Percentiles rank a stretch among this genome's conserved stretches.
Evolutionary conservation across 768 basidiomycete species (phyloP).

Genomic region (Leccinum uliginosum): DNA sequence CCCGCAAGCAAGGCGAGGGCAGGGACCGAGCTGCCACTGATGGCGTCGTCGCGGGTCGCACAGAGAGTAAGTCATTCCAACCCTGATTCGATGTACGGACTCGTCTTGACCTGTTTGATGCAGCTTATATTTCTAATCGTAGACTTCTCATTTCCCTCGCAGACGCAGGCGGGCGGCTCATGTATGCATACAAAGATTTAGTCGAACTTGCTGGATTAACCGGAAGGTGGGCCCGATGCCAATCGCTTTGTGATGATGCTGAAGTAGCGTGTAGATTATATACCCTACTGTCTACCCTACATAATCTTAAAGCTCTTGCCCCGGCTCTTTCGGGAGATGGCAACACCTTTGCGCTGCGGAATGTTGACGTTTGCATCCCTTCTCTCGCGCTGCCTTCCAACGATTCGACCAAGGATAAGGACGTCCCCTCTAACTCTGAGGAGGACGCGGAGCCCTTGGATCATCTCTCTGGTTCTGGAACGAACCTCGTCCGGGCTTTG

Average conservation of each 20-base stretch:
- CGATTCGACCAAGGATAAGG: slow-evolving; percentile 1
- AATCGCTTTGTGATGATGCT: background rate
- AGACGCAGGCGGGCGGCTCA: slow-evolving; percentile 90
- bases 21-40: slow-evolving; percentile 14
- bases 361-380: slow-evolving; percentile 73
- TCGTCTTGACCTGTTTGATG: background rate
- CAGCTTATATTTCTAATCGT: slow-evolving; percentile 90
- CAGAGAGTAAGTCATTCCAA: slow-evolving; percentile 38
- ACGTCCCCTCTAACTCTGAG: slow-evolving; percentile 1
- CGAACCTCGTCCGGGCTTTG: slow-evolving; percentile 64
- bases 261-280: slow-evolving; percentile 55
- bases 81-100: background rate
- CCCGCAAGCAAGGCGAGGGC: slow-evolving; percentile 33
- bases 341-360: slow-evolving; percentile 54
- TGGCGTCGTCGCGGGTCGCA: slow-evolving; percentile 43
- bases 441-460: slow-evolving; percentile 15
- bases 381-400: slow-evolving; percentile 5
- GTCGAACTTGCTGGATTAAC: slow-evolving; percentile 95
- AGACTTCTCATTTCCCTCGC: slow-evolving; percentile 90
- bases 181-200: slow-evolving; percentile 96
- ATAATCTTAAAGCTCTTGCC: slow-evolving; percentile 60
- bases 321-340: slow-evolving; percentile 28
- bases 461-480: slow-evolving; percentile 18
- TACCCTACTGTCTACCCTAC: slow-evolving; percentile 79
- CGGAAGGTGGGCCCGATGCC: slow-evolving; percentile 32